Conservation (phyloP, 2,329 filamentous ascomycete species). For the Microsporum canis region DNA sequence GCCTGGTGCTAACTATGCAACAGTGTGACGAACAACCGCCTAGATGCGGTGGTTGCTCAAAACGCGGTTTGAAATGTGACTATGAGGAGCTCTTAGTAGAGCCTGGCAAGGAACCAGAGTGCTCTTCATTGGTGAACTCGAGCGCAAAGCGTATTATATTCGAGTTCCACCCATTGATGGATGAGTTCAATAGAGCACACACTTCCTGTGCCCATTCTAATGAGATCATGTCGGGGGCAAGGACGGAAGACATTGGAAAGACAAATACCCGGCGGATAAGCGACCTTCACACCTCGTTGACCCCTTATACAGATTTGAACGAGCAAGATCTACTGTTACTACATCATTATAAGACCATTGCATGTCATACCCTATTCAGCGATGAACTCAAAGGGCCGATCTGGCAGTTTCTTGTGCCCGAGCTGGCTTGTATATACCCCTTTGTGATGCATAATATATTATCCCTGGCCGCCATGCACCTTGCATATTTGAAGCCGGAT, state of each 20-base stretch:
- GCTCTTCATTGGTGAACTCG: background rate
- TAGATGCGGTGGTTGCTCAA: conserved; percentile 16
- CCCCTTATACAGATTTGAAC: conserved; percentile 17
- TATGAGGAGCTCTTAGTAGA: conserved; percentile 8
- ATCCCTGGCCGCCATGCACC: conserved; percentile 18
- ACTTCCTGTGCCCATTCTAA: background rate
- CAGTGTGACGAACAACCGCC: conserved; percentile 18
- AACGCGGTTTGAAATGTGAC: conserved; percentile 17
- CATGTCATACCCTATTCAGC: conserved; percentile 19
- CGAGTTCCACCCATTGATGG: background rate
- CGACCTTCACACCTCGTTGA: conserved; percentile 9
- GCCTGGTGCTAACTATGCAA: background rate
- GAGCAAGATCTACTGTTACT: conserved; percentile 31
- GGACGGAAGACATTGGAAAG: background rate
- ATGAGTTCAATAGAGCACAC: background rate
- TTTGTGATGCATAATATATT: conserved; percentile 20
- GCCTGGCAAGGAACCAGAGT: background rate
- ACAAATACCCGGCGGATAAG: background rate
- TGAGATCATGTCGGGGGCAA: background rate
- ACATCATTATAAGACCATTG: conserved; percentile 29
- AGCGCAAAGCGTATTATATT: background rate
- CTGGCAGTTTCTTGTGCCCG: conserved; percentile 16
- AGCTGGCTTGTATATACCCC: conserved; percentile 15
- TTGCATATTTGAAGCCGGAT: conserved; percentile 12
- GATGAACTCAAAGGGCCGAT: conserved; percentile 11